Evolutionary conservation across 352 stramenopile genomes (phyloP).

Genomic region (Globisporangium canariense): DNA sequence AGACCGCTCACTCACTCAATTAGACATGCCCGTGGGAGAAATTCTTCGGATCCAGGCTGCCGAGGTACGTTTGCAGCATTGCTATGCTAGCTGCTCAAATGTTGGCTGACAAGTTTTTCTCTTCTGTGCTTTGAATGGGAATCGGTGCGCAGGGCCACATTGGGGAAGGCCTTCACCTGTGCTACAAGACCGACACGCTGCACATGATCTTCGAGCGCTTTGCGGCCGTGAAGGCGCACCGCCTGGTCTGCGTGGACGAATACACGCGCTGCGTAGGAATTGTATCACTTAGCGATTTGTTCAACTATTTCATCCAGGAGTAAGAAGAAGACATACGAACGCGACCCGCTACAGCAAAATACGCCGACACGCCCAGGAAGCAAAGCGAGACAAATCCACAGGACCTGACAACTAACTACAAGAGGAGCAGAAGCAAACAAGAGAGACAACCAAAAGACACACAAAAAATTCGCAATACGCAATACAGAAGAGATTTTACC

Average conservation of each 20-base stretch:
- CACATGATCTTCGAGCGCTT: conserved; percentile 90
- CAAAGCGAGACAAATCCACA: background rate
- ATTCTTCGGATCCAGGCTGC: conserved; percentile 84
- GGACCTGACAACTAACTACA: background rate
- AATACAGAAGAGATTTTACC: conserved; percentile 3
- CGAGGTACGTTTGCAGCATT: conserved; percentile 39
- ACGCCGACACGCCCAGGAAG: background rate
- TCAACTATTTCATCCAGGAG: conserved; percentile 90
- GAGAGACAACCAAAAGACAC: conserved; percentile 6
- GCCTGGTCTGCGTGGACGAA: conserved; percentile 84
- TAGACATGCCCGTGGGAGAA: conserved; percentile 87
- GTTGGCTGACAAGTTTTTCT: background rate
- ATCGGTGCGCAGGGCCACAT: conserved; percentile 53
- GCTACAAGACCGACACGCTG: conserved; percentile 87
- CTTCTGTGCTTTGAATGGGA: background rate
- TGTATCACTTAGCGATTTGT: conserved; percentile 86
- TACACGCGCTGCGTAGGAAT: conserved; percentile 78
- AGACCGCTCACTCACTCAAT: conserved; percentile 83
- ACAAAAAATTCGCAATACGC: background rate
- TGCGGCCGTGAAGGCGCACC: conserved; percentile 81
- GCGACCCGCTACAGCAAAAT: background rate
- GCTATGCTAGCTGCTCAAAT: background rate
- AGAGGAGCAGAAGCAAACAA: conserved; percentile 3
- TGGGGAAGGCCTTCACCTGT: conserved; percentile 78
- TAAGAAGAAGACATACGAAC: conserved; percentile 6